Conservation (phyloP, 768 basidiomycete species). For the Leccinum rimulosum region DNA sequence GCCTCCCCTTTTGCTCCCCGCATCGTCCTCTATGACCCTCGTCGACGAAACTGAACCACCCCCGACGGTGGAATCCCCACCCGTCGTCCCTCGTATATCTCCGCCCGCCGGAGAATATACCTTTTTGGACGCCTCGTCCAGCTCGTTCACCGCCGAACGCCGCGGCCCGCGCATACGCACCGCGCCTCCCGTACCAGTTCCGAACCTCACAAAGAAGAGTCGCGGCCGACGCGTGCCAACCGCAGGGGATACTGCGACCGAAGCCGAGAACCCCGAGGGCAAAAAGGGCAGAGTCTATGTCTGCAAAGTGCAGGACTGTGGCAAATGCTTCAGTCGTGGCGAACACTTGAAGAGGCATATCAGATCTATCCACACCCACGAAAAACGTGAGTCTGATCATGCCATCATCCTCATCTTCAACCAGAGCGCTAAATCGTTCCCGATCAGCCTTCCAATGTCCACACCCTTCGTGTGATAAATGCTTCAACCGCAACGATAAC, state of each 20-base stretch:
- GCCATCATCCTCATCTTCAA: slow-evolving; percentile 14
- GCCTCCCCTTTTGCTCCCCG: slow-evolving; percentile 19
- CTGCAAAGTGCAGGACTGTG: slow-evolving; percentile 67
- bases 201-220: slow-evolving; percentile 78
- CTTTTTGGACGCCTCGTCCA: slow-evolving; percentile 35
- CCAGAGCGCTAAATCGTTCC: slow-evolving; percentile 21
- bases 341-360: slow-evolving; percentile 79
- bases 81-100: slow-evolving; percentile 16
- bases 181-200: slow-evolving; percentile 65
- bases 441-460: slow-evolving; percentile 70
- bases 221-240: slow-evolving; percentile 77
- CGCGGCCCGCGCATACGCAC: slow-evolving; percentile 51
- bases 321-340: slow-evolving; percentile 68
- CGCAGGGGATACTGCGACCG: slow-evolving; percentile 23
- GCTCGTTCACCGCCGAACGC: slow-evolving; percentile 37
- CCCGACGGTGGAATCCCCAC: slow-evolving; percentile 6
- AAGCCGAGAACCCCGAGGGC: slow-evolving; percentile 27
- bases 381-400: slow-evolving; percentile 60
- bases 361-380: slow-evolving; percentile 70
- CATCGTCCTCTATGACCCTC: slow-evolving; percentile 29
- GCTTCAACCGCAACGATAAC: slow-evolving; percentile 79
- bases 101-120: slow-evolving; percentile 34
- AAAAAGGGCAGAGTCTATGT: slow-evolving; percentile 45
- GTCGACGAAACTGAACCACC: slow-evolving; percentile 24
- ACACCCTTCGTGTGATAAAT: slow-evolving; percentile 62